A percentile compares a stretch with the other conserved stretches of the same genome.
phyloP scores from a whole-genome alignment of 805 yeast genomes.

The Metschnikowia borealis region DNA sequence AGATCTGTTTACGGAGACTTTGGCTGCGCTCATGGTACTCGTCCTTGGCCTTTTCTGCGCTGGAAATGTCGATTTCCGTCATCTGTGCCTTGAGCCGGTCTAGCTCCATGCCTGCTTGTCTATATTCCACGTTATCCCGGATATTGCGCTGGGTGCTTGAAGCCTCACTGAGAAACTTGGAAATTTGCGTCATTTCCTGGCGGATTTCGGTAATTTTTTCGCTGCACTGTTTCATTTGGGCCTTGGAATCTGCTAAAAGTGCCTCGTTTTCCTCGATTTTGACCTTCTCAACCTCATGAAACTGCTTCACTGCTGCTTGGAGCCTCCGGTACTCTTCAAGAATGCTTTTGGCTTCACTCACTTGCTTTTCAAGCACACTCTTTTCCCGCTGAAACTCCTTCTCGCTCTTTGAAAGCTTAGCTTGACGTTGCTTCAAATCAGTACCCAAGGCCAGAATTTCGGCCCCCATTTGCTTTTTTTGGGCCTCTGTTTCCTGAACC shows the following conservation, averaged over 20 bases:
- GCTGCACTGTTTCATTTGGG: constrained; percentile 9
- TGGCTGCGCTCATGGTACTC: constrained; percentile 57
- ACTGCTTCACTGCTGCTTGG: constrained; percentile 15
- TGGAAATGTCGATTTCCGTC: constrained; percentile 42
- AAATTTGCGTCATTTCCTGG: constrained; percentile 28
- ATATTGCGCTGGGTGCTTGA: constrained; percentile 59
- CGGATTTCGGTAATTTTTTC: constrained; percentile 15
- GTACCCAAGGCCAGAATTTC: constrained; percentile 11
- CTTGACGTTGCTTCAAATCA: not conserved
- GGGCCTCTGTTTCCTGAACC: constrained; percentile 29
- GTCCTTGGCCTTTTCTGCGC: constrained; percentile 59
- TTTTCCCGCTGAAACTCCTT: constrained; percentile 2
- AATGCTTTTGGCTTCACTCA: not conserved
- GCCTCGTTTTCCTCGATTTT: constrained; percentile 23
- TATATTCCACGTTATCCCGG: constrained; percentile 58
- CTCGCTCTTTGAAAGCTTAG: constrained; percentile 7
- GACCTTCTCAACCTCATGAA: constrained; percentile 19
- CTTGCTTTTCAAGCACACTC: not conserved
- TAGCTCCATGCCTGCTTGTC: constrained; percentile 41
- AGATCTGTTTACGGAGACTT: constrained; percentile 46
- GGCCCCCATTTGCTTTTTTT: constrained; percentile 16
- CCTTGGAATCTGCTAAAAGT: not conserved
- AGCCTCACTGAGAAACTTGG: constrained; percentile 49
- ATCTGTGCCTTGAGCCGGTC: constrained; percentile 37
- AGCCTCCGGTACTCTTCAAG: constrained; percentile 6